phyloP scores from a whole-genome alignment of 1,284 basidiomycete genomes.

The Termitomyces sp. region DNA sequence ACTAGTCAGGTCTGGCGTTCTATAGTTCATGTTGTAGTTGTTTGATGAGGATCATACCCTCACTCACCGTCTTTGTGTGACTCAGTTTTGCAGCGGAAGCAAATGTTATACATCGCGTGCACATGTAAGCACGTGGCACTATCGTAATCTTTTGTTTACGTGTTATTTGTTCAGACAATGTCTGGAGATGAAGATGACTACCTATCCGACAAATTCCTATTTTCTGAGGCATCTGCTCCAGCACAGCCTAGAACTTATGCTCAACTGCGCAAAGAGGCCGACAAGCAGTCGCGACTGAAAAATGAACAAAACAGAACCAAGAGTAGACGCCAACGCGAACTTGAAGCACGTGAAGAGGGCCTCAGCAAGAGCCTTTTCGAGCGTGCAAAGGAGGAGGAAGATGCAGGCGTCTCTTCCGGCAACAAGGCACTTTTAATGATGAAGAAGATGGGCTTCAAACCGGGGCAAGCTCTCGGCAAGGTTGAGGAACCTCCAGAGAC shows the following conservation, averaged over 20 bases:
- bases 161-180: slow-evolving; percentile 35
- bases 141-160: slow-evolving; percentile 13
- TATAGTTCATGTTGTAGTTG: slow-evolving; percentile 23
- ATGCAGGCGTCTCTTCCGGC: slow-evolving; percentile 34
- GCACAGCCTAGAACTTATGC: slow-evolving; percentile 55
- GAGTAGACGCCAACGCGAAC: slow-evolving; percentile 60
- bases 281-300: slow-evolving; percentile 50
- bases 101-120: not conserved
- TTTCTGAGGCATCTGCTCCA: slow-evolving; percentile 31
- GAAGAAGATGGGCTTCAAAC: slow-evolving; percentile 87
- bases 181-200: slow-evolving; percentile 75
- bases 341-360: slow-evolving; percentile 72
- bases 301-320: slow-evolving; percentile 63
- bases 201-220: slow-evolving; percentile 77
- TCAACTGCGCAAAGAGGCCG: slow-evolving; percentile 61
- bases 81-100: not conserved
- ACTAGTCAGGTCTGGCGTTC: slow-evolving; percentile 44
- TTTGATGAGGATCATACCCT: slow-evolving; percentile 18
- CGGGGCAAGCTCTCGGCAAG: slow-evolving; percentile 69
- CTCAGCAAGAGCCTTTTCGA: slow-evolving; percentile 75
- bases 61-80: not conserved
- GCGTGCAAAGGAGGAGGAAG: slow-evolving; percentile 61
- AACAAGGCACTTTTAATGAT: slow-evolving; percentile 81
- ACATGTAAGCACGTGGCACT: not conserved
- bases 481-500: slow-evolving; percentile 22